Conservation (phyloP, 106 monocot genomes). For the Dioscorea zingiberensis region DNA sequence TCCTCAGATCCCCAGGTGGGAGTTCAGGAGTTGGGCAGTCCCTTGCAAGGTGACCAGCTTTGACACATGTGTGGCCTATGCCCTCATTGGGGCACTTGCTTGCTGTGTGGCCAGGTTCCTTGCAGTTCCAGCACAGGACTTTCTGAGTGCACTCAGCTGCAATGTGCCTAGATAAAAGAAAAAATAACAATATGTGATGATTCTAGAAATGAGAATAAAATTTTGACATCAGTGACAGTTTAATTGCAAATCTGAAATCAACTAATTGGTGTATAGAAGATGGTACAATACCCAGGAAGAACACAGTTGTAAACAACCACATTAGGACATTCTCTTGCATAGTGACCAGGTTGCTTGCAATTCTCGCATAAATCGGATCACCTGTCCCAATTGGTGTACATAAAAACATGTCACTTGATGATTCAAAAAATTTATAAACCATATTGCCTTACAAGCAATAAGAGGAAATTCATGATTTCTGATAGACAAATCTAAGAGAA, state of each 20-base stretch:
- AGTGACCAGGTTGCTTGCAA: constrained; percentile 93
- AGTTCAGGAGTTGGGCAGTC: constrained; percentile 38
- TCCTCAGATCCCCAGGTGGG: constrained; percentile 24
- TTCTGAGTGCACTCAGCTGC: constrained; percentile 60
- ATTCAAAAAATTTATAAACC: neutral
- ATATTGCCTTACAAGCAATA: neutral
- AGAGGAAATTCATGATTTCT: too few relatives aligned
- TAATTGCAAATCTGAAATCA: too few relatives aligned
- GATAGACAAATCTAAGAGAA: too few relatives aligned
- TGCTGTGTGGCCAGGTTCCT: constrained; percentile 64
- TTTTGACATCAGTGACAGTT: too few relatives aligned
- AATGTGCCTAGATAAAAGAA: constrained; percentile 42
- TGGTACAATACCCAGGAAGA: constrained; percentile 71
- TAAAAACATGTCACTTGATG: neutral
- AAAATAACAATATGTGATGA: neutral
- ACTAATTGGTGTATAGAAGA: neutral
- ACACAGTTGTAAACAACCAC: constrained; percentile 91
- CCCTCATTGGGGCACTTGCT: constrained; percentile 62
- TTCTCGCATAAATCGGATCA: constrained; percentile 82
- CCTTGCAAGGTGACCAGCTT: constrained; percentile 62
- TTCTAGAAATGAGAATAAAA: neutral
- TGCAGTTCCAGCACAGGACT: constrained; percentile 86
- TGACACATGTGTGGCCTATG: constrained; percentile 68
- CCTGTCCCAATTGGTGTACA: constrained; percentile 17
- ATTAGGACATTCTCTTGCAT: constrained; percentile 94